Percentiles rank a stretch among this genome's conserved stretches.
Conservation (phyloP, 2,329 filamentous ascomycete species). For the Dactylellina sp. region DNA sequence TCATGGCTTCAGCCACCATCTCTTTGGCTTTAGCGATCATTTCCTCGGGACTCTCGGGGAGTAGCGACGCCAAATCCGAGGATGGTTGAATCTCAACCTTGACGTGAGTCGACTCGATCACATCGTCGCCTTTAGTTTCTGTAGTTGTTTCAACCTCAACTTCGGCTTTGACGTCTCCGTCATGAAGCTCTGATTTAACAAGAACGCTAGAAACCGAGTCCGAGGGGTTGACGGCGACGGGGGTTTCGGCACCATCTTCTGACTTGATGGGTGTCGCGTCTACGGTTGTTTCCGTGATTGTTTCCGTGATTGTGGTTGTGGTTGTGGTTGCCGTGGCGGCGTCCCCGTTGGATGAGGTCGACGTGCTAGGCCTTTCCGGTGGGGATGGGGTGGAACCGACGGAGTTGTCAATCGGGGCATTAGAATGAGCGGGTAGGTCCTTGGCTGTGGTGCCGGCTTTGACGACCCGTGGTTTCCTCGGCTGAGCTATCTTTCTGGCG, state of each 20-base stretch:
- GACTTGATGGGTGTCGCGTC: slow-evolving; percentile 9
- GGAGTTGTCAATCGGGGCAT: slow-evolving; percentile 61
- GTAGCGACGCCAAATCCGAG: slow-evolving; percentile 71
- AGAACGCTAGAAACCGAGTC: slow-evolving; percentile 58
- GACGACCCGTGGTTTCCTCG: slow-evolving; percentile 64
- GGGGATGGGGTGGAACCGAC: slow-evolving; percentile 65
- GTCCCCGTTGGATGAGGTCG: slow-evolving; percentile 62
- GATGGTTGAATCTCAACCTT: slow-evolving; percentile 78
- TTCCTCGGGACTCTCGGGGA: slow-evolving; percentile 79
- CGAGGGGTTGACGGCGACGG: slow-evolving; percentile 23
- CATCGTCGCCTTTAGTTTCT: slow-evolving; percentile 65
- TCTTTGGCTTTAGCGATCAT: slow-evolving; percentile 88
- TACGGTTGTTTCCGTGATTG: slow-evolving; percentile 31
- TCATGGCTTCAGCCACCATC: slow-evolving; percentile 82
- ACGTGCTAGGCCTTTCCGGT: slow-evolving; percentile 70
- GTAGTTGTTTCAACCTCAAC: slow-evolving; percentile 58
- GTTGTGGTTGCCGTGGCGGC: not conserved
- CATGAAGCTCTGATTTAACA: slow-evolving; percentile 66
- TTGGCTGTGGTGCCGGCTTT: slow-evolving; percentile 66
- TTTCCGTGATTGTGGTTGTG: slow-evolving; percentile 62
- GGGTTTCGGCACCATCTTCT: slow-evolving; percentile 61
- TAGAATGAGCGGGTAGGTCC: slow-evolving; percentile 59
- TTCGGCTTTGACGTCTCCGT: slow-evolving; percentile 66
- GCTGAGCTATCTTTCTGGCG: slow-evolving; percentile 68
- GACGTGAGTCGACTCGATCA: slow-evolving; percentile 76